Conservation (phyloP, 148 eudicot species). For the Rhododendron simsii region DNA sequence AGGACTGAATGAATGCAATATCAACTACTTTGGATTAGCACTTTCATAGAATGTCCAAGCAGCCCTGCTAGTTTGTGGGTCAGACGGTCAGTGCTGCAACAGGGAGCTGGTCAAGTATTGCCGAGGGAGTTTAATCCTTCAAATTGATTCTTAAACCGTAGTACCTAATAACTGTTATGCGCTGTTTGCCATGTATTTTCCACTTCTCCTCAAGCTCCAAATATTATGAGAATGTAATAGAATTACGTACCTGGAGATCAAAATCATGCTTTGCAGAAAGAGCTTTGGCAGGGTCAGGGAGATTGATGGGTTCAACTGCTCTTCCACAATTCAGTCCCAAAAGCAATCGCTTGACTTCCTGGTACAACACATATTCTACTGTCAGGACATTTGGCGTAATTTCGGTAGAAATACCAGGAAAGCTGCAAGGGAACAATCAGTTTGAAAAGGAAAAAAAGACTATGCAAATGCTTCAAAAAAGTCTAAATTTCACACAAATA, state of each 20-base stretch:
- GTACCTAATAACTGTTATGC: not conserved
- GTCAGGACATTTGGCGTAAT: not conserved
- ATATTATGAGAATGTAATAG: not conserved
- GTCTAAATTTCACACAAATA: not conserved
- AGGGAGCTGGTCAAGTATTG: not conserved
- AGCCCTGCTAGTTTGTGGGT: not conserved
- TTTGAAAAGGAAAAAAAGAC: not conserved
- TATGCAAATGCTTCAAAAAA: not conserved
- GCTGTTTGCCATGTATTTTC: not conserved
- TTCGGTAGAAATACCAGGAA: not conserved
- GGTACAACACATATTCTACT: constrained; percentile 7
- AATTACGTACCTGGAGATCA: constrained; percentile 70
- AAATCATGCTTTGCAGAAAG: constrained; percentile 65
- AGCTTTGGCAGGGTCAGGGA: constrained; percentile 47
- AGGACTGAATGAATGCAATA: not conserved
- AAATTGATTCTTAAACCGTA: not conserved
- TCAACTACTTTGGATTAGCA: not conserved
- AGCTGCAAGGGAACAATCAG: not conserved
- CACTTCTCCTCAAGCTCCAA: not conserved
- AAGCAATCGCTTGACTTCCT: constrained; percentile 89
- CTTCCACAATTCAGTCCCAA: constrained; percentile 84
- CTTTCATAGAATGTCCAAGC: not conserved
- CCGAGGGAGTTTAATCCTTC: not conserved
- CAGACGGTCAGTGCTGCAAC: not conserved
- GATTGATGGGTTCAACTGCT: constrained; percentile 46